Evolutionary conservation across 2,329 filamentous ascomycete species (phyloP).

Genomic region (Metarhizium sp.): DNA sequence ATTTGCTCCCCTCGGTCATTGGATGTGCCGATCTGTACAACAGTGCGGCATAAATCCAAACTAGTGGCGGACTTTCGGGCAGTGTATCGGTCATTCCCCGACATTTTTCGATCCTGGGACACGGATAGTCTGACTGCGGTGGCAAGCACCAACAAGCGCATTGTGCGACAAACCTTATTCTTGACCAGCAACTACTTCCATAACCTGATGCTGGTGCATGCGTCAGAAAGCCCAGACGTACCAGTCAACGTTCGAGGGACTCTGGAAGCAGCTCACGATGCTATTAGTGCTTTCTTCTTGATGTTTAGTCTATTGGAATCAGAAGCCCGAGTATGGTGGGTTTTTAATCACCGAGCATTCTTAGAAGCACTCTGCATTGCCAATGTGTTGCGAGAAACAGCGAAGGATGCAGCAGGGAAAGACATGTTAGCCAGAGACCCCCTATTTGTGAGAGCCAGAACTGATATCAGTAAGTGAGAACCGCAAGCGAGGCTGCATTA

Average conservation of each 20-base stretch:
- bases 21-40: constrained; percentile 61
- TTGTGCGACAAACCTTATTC: constrained; percentile 67
- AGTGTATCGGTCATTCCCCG: constrained; percentile 64
- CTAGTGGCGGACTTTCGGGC: constrained; percentile 61
- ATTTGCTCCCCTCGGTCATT: constrained; percentile 68
- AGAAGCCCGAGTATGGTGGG: constrained; percentile 76
- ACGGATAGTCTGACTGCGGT: constrained; percentile 47
- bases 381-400: constrained; percentile 44
- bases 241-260: constrained; percentile 59
- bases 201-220: constrained; percentile 71
- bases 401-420: constrained; percentile 33
- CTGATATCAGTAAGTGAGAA: constrained; percentile 46
- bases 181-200: constrained; percentile 77
- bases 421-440: constrained; percentile 43
- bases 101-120: constrained; percentile 61
- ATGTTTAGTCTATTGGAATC: constrained; percentile 58
- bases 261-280: constrained; percentile 67
- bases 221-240: constrained; percentile 56
- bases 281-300: constrained; percentile 65
- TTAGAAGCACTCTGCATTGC: constrained; percentile 65
- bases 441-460: constrained; percentile 48
- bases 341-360: constrained; percentile 73
- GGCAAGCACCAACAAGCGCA: constrained; percentile 51
- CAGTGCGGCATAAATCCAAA: constrained; percentile 58
- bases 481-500: not conserved